Evolutionary conservation across 441 rosid species (phyloP).

Genomic region (Populus hybrid): DNA sequence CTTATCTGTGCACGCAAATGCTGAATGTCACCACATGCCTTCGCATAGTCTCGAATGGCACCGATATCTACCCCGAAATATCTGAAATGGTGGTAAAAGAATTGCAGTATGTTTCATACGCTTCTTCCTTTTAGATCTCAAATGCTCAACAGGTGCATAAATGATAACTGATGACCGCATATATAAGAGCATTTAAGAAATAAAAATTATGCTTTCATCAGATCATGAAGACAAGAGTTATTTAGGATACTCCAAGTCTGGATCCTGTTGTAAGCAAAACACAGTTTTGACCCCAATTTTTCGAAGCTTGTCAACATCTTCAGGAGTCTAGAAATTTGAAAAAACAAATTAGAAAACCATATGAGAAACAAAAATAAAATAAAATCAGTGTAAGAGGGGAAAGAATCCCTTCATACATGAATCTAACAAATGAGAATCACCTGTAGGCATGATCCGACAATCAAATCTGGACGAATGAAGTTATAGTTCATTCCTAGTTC

Average conservation of each 20-base stretch:
- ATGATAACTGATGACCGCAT: not conserved
- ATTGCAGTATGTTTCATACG: constrained; percentile 12
- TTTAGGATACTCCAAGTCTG: constrained; percentile 91
- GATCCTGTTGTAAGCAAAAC: constrained; percentile 89
- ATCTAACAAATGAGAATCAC: constrained; percentile 33
- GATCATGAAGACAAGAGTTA: constrained; percentile 6
- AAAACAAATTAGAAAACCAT: constrained; percentile 6
- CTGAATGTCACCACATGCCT: constrained; percentile 50
- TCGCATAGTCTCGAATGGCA: constrained; percentile 72
- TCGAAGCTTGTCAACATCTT: constrained; percentile 86
- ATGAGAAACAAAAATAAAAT: not conserved
- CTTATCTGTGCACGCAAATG: constrained; percentile 91
- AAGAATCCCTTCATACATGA: not conserved
- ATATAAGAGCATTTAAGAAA: constrained; percentile 8
- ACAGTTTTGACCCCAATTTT: constrained; percentile 85
- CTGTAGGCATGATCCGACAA: constrained; percentile 96
- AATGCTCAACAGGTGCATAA: not conserved
- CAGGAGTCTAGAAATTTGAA: constrained; percentile 53
- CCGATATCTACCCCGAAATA: constrained; percentile 89
- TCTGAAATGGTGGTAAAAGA: constrained; percentile 55
- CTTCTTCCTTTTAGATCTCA: not conserved
- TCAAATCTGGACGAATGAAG: constrained; percentile 81
- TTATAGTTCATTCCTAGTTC: constrained; percentile 90
- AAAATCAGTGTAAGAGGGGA: not conserved
- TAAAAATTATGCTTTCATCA: not conserved